Evolutionary conservation across 1,139 yeast genomes (phyloP), one percentile per base, ranked within the genome.

Genomic region (Debaryomycetaceae sp.): DNA sequence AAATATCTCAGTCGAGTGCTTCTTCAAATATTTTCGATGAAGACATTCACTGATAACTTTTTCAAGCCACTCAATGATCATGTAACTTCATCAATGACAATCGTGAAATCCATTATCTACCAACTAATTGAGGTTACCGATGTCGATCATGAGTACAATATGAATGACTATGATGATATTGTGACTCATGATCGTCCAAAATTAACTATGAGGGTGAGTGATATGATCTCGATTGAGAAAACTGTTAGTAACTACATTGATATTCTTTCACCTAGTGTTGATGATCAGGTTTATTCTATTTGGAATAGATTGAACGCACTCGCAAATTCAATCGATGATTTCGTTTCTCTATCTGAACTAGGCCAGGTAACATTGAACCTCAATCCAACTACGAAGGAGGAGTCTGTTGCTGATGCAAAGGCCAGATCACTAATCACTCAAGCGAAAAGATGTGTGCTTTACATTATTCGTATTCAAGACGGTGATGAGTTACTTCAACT

Each of bases 41-140:
- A 75, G 45, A 78, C 85, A 3, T 88, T 88, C 61, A 79, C 75
- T 36, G 83, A 85, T 49, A 78, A 83, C 40, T 88, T 79, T 57
- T 64, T 87, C 51, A 89, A 85, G 52, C 95, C 96, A 1, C 70
- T 88, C 55, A 87, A 87, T 56, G 92, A 85, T 36, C 86, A 79
- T 51, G 72, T 88, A 35, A 65, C 65, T 33, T 64, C 75, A 8
- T 70, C 80, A 2, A 61, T 66, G n/a, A 79, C 71, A 5, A 61
- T 70, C 7, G 70, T 79, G 41, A 63, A 72, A 34, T 55, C 61
- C 1, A 58, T 81, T 6, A 64, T 84, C 36, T 57, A 55, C 33
- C 59, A 67, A 29, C 55, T 87, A 19, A 75, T 85, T 36, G 69
- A 77, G 40, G 76, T 83, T 17, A 73, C 73, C 8, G 79, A 76